Evolutionary conservation across 208 protist genomes (phyloP), one percentile per base, ranked within the genome.

Genomic region (Angomonas deanei): DNA sequence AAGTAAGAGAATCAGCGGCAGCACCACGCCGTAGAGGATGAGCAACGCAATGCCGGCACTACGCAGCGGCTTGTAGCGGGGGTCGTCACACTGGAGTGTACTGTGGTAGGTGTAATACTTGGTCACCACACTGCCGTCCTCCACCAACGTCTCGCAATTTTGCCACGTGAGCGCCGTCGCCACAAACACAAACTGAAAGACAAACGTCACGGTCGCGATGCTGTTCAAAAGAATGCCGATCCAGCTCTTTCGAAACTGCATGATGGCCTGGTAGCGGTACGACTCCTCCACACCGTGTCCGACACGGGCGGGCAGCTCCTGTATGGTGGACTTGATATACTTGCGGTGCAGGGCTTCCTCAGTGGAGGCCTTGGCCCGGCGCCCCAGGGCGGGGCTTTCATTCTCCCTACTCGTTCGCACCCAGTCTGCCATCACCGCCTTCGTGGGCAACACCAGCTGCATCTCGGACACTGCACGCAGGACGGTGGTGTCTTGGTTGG

Each of bases 231-330:
- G 4, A 1, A 74, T 38, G 21, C 62, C 61, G 15, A 60, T 26
- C 57, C 34, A 54, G 46, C 53, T 66, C n/a, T 46, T 52, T 32
- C 68, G 68, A 47, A 56, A 65, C 61, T 72, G 55, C 21, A 38
- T 24, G n/a, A 72, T 61, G 1, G 68, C 61, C 30, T 62, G 24
- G 15, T 49, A 38, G 8, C 68, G 68, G 39, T 61, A 61, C 19
- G 38, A 30, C 39, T 49, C 36, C 39, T 52, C 57, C 4, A 61
- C 50, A 13, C 57, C 33, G 36, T 49, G 36, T n/a, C 57, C 57
- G 34, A 52, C 30, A 0, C 57, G 57, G 24, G 32, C 23, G 21
- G 57, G 36, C 2, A 47, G 50, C 5, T 56, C 50, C 21, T 56
- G 27, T 17, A 36, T 24, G 5, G 19, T 24, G 5, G 27, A 34